phyloP scores from a whole-genome alignment of 352 stramenopile species.

The Pythium rhizo-oryzae region DNA sequence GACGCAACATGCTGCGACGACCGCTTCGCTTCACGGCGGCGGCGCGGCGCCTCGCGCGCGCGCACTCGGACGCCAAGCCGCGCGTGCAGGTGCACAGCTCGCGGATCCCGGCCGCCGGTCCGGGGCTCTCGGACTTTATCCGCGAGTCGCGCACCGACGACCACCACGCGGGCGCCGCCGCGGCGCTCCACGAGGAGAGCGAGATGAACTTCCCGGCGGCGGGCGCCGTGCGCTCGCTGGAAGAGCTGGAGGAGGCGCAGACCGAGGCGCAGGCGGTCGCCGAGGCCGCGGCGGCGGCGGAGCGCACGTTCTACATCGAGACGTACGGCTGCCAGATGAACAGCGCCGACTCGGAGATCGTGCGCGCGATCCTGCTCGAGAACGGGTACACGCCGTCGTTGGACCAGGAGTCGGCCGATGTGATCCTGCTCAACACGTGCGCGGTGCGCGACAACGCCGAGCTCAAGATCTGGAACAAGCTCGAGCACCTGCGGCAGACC shows the following conservation, averaged over 20 bases:
- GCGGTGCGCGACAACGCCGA: slow-evolving; percentile 99
- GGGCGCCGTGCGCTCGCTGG: slow-evolving; percentile 46
- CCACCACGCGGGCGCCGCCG: slow-evolving; percentile 29
- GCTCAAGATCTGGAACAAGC: slow-evolving; percentile 91
- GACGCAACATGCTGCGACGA: slow-evolving; percentile 17
- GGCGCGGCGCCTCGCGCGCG: slow-evolving; percentile 23
- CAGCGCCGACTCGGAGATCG: slow-evolving; percentile 98
- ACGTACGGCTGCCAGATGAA: slow-evolving; percentile 99
- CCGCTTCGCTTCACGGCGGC: slow-evolving; percentile 19
- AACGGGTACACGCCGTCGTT: slow-evolving; percentile 59
- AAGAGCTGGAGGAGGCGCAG: slow-evolving; percentile 50
- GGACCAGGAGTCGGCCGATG: slow-evolving; percentile 83
- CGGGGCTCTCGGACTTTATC: slow-evolving; percentile 75
- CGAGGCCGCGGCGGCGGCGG: neutral
- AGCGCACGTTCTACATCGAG: slow-evolving; percentile 81
- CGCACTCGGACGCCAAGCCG: slow-evolving; percentile 39
- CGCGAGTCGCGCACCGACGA: slow-evolving; percentile 42
- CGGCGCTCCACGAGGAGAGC: slow-evolving; percentile 46
- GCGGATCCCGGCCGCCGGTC: slow-evolving; percentile 45
- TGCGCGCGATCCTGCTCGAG: slow-evolving; percentile 93
- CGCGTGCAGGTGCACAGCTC: slow-evolving; percentile 44
- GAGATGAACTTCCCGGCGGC: slow-evolving; percentile 77
- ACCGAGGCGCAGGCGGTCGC: slow-evolving; percentile 3
- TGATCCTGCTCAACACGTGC: slow-evolving; percentile 99
- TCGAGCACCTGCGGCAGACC: slow-evolving; percentile 77